Percentiles rank a stretch among this genome's conserved stretches.
Conservation (phyloP, 1,284 basidiomycete species). For the Phellopilus nigrolimitatus region DNA sequence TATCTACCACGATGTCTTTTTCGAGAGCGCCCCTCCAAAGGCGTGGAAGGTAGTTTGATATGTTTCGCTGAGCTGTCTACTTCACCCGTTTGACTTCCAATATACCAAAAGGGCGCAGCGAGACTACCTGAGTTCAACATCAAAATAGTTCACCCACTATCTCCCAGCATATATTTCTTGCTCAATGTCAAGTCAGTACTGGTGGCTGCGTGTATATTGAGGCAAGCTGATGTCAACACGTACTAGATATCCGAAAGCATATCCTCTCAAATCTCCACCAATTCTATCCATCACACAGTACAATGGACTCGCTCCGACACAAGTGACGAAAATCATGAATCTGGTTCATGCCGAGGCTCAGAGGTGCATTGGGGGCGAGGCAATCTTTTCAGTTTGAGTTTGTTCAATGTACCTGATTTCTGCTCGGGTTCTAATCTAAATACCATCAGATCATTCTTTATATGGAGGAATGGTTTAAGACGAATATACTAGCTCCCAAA, state of each 20-base stretch:
- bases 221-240: not conserved
- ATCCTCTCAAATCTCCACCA: slow-evolving; percentile 62
- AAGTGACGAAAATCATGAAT: slow-evolving; percentile 49
- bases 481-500: slow-evolving; percentile 48
- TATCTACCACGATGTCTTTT: slow-evolving; percentile 72
- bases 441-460: slow-evolving; percentile 52
- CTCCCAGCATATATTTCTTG: slow-evolving; percentile 53
- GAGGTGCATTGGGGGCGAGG: slow-evolving; percentile 24
- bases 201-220: not conserved
- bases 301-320: slow-evolving; percentile 34
- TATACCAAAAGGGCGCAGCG: slow-evolving; percentile 47
- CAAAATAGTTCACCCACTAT: slow-evolving; percentile 58
- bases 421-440: not conserved
- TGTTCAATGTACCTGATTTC: not conserved
- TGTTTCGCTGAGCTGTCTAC: not conserved
- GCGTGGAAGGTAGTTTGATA: slow-evolving; percentile 66
- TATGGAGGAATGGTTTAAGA: slow-evolving; percentile 65
- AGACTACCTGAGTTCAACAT: slow-evolving; percentile 71
- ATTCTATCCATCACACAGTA: slow-evolving; percentile 65
- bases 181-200: slow-evolving; percentile 60
- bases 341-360: slow-evolving; percentile 59
- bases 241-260: slow-evolving; percentile 71
- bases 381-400: slow-evolving; percentile 10
- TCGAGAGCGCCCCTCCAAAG: slow-evolving; percentile 65
- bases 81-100: not conserved